Conservation (phyloP, 441 rosid genomes). For the Syzygium malaccense region DNA sequence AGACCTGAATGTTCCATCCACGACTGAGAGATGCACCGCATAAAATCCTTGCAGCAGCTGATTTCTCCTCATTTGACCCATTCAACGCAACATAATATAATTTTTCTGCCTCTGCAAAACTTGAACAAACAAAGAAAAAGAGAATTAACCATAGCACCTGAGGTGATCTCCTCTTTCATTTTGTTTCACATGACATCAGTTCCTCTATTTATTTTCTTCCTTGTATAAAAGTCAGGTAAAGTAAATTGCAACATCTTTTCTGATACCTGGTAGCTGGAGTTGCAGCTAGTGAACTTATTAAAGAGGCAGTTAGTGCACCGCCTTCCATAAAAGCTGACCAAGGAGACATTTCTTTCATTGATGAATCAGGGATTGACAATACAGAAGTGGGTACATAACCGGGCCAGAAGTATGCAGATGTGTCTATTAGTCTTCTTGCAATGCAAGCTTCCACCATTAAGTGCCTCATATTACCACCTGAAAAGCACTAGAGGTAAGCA, state of each 20-base stretch:
- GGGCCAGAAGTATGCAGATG: conserved; percentile 59
- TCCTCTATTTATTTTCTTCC: not conserved
- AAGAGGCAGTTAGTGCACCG: conserved; percentile 33
- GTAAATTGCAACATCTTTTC: not conserved
- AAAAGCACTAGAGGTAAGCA: not conserved
- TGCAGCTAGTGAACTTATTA: conserved; percentile 31
- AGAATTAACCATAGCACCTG: not conserved
- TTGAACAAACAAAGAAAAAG: conserved; percentile 20
- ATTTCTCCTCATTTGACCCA: conserved; percentile 48
- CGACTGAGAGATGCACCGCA: conserved; percentile 57
- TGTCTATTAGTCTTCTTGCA: conserved; percentile 52
- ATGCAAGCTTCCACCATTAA: conserved; percentile 77
- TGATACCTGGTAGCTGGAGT: conserved; percentile 58
- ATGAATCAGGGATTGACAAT: conserved; percentile 26
- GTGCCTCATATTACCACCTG: conserved; percentile 67
- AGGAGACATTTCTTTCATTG: conserved; percentile 39
- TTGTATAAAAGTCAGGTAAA: not conserved
- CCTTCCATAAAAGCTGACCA: conserved; percentile 65
- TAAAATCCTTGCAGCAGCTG: conserved; percentile 58
- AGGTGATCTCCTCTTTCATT: not conserved
- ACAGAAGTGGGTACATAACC: conserved; percentile 40
- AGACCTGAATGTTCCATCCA: conserved; percentile 79
- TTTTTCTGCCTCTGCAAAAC: conserved; percentile 57
- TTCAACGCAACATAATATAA: conserved; percentile 45
- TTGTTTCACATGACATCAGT: not conserved